Evolutionary conservation across 495 filamentous ascomycete species (phyloP).

Genomic region (Hypoxylon crocopeplum): DNA sequence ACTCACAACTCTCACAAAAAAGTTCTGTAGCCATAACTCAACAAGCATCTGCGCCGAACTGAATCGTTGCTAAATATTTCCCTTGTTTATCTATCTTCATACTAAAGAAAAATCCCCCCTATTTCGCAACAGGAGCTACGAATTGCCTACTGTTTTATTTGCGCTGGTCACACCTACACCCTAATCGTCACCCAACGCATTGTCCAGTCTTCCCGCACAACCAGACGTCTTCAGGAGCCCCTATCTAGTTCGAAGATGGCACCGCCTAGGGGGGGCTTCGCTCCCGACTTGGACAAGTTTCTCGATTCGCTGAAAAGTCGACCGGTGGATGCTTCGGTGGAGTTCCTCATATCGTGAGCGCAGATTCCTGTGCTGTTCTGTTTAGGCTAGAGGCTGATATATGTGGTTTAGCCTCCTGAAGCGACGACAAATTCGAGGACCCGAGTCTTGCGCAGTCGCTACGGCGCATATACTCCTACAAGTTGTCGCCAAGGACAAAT

Average conservation of each 20-base stretch:
- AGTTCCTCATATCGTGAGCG: conserved; percentile 78
- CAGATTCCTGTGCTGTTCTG: conserved; percentile 6
- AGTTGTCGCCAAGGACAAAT: conserved; percentile 77
- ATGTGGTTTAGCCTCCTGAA: conserved; percentile 73
- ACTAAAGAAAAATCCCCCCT: too few relatives aligned
- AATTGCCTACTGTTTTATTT: too few relatives aligned
- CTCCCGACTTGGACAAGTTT: conserved; percentile 76
- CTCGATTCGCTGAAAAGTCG: conserved; percentile 75
- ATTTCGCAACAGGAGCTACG: too few relatives aligned
- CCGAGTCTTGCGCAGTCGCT: conserved; percentile 86
- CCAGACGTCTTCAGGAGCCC: neutral
- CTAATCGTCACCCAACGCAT: too few relatives aligned
- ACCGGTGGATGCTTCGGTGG: conserved; percentile 78
- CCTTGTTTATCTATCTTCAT: too few relatives aligned
- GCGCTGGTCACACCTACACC: too few relatives aligned
- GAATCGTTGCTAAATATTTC: too few relatives aligned
- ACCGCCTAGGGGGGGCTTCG: conserved; percentile 50
- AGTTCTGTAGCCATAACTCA: too few relatives aligned
- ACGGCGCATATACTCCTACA: conserved; percentile 85
- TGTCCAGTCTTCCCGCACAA: neutral
- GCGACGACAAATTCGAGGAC: conserved; percentile 84
- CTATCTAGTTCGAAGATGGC: conserved; percentile 43
- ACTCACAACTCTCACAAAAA: too few relatives aligned
- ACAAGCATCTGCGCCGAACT: too few relatives aligned
- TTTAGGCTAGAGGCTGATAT: conserved; percentile 10